phyloP scores from a whole-genome alignment of 768 basidiomycete species.

The Porphyrellus cyaneotinctus region DNA sequence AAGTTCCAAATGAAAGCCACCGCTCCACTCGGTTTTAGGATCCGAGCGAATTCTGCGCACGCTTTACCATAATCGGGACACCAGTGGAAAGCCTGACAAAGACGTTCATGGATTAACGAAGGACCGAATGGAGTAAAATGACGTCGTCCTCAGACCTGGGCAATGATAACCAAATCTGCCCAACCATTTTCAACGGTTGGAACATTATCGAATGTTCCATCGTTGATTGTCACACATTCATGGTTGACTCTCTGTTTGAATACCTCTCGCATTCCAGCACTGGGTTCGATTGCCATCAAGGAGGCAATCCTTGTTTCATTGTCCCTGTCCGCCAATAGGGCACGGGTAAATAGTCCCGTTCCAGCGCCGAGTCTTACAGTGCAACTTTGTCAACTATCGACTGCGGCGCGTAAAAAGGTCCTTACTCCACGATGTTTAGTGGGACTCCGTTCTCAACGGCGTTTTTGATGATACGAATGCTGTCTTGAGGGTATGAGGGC shows the following conservation, averaged over 20 bases:
- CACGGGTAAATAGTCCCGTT: slow-evolving; percentile 86
- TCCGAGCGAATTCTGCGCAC: slow-evolving; percentile 69
- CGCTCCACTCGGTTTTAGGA: slow-evolving; percentile 71
- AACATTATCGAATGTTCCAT: slow-evolving; percentile 64
- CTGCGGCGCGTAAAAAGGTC: neutral
- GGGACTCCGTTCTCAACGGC: slow-evolving; percentile 37
- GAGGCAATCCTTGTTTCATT: slow-evolving; percentile 48
- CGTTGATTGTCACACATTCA: slow-evolving; percentile 45
- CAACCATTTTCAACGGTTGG: slow-evolving; percentile 59
- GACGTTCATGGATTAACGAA: slow-evolving; percentile 7
- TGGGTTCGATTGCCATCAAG: slow-evolving; percentile 77
- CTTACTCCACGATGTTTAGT: slow-evolving; percentile 70
- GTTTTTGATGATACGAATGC: slow-evolving; percentile 57
- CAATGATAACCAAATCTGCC: slow-evolving; percentile 77
- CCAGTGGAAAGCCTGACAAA: slow-evolving; percentile 86
- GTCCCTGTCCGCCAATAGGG: slow-evolving; percentile 61
- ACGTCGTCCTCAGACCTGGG: slow-evolving; percentile 48
- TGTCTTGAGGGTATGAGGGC: slow-evolving; percentile 72
- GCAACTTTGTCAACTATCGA: neutral
- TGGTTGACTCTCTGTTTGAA: slow-evolving; percentile 59
- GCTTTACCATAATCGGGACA: slow-evolving; percentile 75
- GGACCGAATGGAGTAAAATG: neutral
- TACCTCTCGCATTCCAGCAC: slow-evolving; percentile 75
- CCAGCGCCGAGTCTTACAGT: slow-evolving; percentile 68
- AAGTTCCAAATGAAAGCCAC: slow-evolving; percentile 87